Conservation (phyloP, 345 rosid species). For the Pseudoturritis turrita region DNA sequence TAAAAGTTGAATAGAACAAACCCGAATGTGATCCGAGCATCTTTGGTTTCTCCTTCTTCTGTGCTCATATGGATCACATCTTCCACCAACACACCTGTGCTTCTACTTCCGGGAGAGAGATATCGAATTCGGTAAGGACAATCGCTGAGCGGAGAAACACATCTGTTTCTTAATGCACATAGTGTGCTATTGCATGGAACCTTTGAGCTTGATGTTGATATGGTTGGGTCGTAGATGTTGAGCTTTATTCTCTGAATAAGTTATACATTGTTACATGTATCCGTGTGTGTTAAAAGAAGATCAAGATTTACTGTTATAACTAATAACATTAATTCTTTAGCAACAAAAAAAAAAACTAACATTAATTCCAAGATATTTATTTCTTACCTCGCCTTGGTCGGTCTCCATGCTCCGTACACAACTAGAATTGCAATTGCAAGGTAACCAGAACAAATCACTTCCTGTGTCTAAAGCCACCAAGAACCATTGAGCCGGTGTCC, state of each 20-base stretch:
- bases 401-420: slow-evolving; percentile 45
- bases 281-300: not conserved
- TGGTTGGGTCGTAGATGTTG: slow-evolving; percentile 61
- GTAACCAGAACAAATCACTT: slow-evolving; percentile 87
- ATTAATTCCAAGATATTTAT: not conserved
- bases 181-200: slow-evolving; percentile 53
- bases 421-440: slow-evolving; percentile 61
- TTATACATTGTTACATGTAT: not conserved
- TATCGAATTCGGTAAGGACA: slow-evolving; percentile 60
- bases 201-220: slow-evolving; percentile 56
- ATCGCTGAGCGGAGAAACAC: slow-evolving; percentile 41
- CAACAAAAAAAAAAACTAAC: too few relatives aligned
- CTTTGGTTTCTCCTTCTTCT: slow-evolving; percentile 37
- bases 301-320: not conserved
- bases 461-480: slow-evolving; percentile 96
- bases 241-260: slow-evolving; percentile 38
- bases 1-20: slow-evolving; percentile 25
- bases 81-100: slow-evolving; percentile 61
- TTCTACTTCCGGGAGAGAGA: slow-evolving; percentile 59
- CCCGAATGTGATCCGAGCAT: slow-evolving; percentile 66
- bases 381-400: slow-evolving; percentile 41
- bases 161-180: slow-evolving; percentile 37
- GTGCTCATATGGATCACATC: slow-evolving; percentile 61
- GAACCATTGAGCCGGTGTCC: slow-evolving; percentile 70
- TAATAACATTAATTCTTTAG: not conserved